A percentile compares a stretch with the other conserved stretches of the same genome.
Conservation (phyloP, 352 stramenopile species). For the Hyaloperonospora arabidopsidis region DNA sequence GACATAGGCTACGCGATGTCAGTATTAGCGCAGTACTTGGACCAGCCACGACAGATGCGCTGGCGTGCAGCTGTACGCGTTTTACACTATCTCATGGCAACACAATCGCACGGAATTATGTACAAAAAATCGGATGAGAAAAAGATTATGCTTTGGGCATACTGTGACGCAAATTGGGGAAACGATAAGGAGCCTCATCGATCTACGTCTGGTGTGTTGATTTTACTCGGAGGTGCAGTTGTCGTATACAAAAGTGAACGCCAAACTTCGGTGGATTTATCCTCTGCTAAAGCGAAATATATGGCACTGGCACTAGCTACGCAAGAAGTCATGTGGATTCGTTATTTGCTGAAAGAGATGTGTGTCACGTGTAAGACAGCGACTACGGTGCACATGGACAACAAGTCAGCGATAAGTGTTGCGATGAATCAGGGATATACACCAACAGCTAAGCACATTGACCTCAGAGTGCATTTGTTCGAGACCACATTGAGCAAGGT, state of each 20-base stretch:
- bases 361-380: too few relatives aligned
- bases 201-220: slow-evolving; percentile 8
- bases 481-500: too few relatives aligned
- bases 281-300: slow-evolving; percentile 9
- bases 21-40: slow-evolving; percentile 10
- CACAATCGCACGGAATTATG: neutral
- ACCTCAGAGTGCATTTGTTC: too few relatives aligned
- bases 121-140: neutral
- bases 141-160: neutral
- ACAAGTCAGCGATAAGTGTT: slow-evolving; percentile 6
- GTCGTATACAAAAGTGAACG: slow-evolving; percentile 8
- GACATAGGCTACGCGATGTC: slow-evolving; percentile 10
- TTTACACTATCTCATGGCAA: slow-evolving; percentile 14
- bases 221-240: neutral
- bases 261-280: slow-evolving; percentile 1
- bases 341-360: slow-evolving; percentile 10
- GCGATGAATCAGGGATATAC: too few relatives aligned
- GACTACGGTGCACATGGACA: slow-evolving; percentile 5
- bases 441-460: too few relatives aligned
- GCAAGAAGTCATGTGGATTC: slow-evolving; percentile 7
- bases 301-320: slow-evolving; percentile 6
- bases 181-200: neutral
- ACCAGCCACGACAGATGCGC: slow-evolving; percentile 12
- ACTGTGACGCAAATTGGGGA: slow-evolving; percentile 6
- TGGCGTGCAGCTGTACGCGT: slow-evolving; percentile 7